Evolutionary conservation across 2,329 filamentous ascomycete species (phyloP), one percentile per base, ranked within the genome.

Genomic region (Thyridium curvatum): DNA sequence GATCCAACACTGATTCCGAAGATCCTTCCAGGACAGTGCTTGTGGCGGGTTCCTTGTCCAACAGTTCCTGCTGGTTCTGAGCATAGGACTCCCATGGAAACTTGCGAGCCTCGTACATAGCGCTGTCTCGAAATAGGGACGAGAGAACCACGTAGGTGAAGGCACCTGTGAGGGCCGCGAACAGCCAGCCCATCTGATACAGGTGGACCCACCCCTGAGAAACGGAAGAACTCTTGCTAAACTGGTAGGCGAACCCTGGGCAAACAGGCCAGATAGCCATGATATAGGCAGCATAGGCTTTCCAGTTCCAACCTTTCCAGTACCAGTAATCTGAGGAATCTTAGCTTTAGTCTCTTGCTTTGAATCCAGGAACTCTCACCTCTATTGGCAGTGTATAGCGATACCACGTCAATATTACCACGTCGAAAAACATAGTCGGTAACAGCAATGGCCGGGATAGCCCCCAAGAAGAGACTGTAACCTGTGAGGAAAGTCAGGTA

Each of bases 231-330:
- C 18, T 21, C 18, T 21, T 28, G 34, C 26, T 35, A 17, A 35
- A 35, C 15, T 26, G 34, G 15, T 35, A 26, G 4, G 34, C 34
- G 12, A 35, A 18, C 18, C 34, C 34, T 8, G 34, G 34, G 18
- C 34, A 35, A 8, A 35, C 34, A n/a, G 34, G 34, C 34, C 34
- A 35, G 4, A 35, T 26, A 13, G 34, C 34, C 34, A 35, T 35
- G 18, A 35, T 5, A n/a, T 35, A 35, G 12, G 34, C 34, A 15
- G 34, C 34, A 28, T 35, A 35, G 4, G 34, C 34, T 26, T 26
- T 35, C 34, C 34, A 35, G 18, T 35, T 35, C 34, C 34, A 35
- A 18, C 34, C 34, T n/a, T 35, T 35, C 15, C 16, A 35, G 18
- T 35, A 35, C 34, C 34, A 35, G 14, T 35, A 35, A 18, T 35